Evolutionary conservation across 441 rosid species (phyloP).

Genomic region (Aquilaria agallochum): DNA sequence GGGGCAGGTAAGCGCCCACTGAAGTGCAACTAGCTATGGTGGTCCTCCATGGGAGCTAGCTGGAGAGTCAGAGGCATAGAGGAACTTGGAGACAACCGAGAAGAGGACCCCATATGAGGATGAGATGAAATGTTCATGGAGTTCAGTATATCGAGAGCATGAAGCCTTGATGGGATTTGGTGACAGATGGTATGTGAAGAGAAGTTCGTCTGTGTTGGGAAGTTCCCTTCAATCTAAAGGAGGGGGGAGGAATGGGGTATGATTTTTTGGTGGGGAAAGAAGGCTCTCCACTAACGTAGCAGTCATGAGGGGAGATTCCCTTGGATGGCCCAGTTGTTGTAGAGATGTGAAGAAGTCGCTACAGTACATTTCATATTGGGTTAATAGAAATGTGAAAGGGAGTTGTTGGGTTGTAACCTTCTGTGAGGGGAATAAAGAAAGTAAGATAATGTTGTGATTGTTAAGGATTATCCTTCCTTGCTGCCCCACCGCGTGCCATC

Average conservation of each 20-base stretch:
- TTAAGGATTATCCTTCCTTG: constrained; percentile 6
- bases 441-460: neutral
- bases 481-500: constrained; percentile 24
- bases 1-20: too few species aligned
- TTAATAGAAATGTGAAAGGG: neutral
- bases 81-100: too few species aligned
- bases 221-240: neutral
- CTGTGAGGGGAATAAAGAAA: constrained; percentile 9
- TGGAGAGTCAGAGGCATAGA: too few species aligned
- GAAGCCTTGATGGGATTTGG: too few species aligned
- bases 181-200: too few species aligned
- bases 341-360: constrained; percentile 3
- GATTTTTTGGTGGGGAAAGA: constrained; percentile 8
- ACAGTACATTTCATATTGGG: neutral
- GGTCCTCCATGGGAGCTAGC: too few species aligned
- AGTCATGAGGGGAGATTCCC: constrained; percentile 19
- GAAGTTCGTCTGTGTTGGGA: too few species aligned
- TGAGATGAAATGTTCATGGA: too few species aligned
- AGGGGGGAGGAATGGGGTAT: neutral
- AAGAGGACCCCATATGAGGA: too few species aligned
- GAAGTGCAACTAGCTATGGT: too few species aligned
- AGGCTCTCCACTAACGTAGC: constrained; percentile 20
- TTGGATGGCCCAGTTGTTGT: constrained; percentile 9
- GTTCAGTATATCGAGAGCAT: too few species aligned
- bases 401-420: neutral